Evolutionary conservation across 495 filamentous ascomycete species (phyloP).

Genomic region (Cercophora newfieldiana): DNA sequence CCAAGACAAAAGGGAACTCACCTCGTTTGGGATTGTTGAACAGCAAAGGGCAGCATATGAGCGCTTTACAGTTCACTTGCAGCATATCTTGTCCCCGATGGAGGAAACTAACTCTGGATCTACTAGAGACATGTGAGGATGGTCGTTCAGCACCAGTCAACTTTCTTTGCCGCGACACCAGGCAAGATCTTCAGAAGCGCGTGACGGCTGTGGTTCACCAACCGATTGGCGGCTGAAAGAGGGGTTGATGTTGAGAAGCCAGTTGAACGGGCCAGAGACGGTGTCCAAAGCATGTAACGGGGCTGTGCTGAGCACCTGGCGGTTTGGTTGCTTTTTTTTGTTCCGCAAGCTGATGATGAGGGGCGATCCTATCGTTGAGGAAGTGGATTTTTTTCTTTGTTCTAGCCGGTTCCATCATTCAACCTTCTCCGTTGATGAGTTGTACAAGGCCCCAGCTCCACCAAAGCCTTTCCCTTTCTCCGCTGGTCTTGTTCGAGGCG

Average conservation of each 20-base stretch:
- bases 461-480: background rate
- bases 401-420: slow-evolving; percentile 12
- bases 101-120: too few species aligned
- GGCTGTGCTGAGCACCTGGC: slow-evolving; percentile 2
- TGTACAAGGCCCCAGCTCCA: background rate
- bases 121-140: background rate
- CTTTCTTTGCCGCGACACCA: background rate
- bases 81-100: too few species aligned
- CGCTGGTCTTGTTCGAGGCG: background rate
- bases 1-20: too few species aligned
- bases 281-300: background rate
- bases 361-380: background rate
- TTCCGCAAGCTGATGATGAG: background rate
- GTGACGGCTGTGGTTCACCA: background rate
- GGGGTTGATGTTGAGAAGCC: background rate
- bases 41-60: too few species aligned
- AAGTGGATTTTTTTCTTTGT: background rate
- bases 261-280: background rate
- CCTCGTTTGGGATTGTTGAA: background rate
- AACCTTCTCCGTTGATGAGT: slow-evolving; percentile 2
- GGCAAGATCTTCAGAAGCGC: slow-evolving; percentile 5
- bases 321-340: background rate
- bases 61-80: too few species aligned
- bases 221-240: background rate
- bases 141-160: background rate